Base-by-base conservation (phyloP, 768 basidiomycete species). In the Rubroboletus satanas region DNA sequence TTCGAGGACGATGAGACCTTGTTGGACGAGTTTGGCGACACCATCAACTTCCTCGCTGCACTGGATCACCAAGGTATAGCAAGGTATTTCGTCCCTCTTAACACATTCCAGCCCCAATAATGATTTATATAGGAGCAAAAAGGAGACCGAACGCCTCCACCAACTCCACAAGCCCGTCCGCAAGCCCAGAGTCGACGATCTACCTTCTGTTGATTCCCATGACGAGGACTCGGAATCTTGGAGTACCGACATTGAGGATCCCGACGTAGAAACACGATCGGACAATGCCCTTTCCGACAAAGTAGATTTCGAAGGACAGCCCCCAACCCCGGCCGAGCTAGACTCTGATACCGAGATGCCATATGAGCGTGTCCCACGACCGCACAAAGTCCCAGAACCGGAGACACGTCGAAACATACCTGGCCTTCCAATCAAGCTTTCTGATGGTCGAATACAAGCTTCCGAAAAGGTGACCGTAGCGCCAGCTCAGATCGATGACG, bases 391-490 rank as follows among this genome's bases (percentile, higher is more conserved):
- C 11, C 77, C 77, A 73, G 76, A 81, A 47, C 62, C 73, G 23
- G 73, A 79, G 45, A 72, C 79, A 56, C 77, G 75, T 36, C 75
- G 77, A 54, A 78, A 76, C 44, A 76, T 88, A 45, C 76, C 80
- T 47, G 77, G 87, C 15, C 75, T 96, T 31, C 92, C 95, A 10
- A 94, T 96, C 65, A 98, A 97, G 71, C 77, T 96, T 2, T 77
- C 85, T 3, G 80, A 89, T 58, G 95, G 95, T 1, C 82, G 81
- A 56, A 79, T 98, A 59, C 82, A 86, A 65, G 72, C 82, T 53
- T 83, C 79, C 26, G 79, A 78, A 42, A 74, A 64, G 41, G 60
- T 67, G 45, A 69, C 61, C 37, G 45, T 48, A 23, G 59, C 54
- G 6, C 56, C 56, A 12, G 53, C 45, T 23, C 55, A 69, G 32